Evolutionary conservation across 192 early-diverging fungal species (phyloP), one percentile per base, ranked within the genome.

Genomic region (Helicostylum pulchrum): DNA sequence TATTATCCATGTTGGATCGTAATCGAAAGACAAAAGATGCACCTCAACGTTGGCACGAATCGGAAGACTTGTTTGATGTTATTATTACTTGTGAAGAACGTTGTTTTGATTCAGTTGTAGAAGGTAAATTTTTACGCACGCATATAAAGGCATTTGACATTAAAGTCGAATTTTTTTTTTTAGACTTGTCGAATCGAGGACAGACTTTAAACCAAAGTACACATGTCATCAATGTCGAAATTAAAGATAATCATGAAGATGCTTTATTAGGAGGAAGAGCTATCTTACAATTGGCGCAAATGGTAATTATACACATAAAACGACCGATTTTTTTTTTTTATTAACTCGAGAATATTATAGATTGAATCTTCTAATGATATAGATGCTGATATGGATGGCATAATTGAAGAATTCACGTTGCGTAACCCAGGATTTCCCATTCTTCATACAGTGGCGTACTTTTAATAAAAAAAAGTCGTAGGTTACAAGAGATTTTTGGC

Each of bases 1-100:
- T 99, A 2, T 70, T 99, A 23, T 53, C 62, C 7, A 99, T 99
- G 96, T 77, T 97, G 46, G 93, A 96, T 65, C 82, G 96, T n/a
- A 99, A 99, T 69, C 78, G 88, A n/a, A 87, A 79, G 45, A 94
- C 96, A 45, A 99, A 99, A 71, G 53, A 59, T 19, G 92, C 96
- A 2, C 94, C 96, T 2, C 91, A 97, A 76, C 76, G 84, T 47
- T 99, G 90, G 71, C 94, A 96, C 52, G 87, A 92, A 52, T 84
- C 81, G 26, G 48, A 69, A 10, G 78, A 86, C 43, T 72, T 80
- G 10, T 97, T 88, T 78, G 95, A 97, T 77, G 84, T 99, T 0
- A 90, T 99, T 34, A 90, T 99, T 48, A 96, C 94, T 10, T 99
- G 96, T 61, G 96, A 99, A 75, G 96, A 97, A 69, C 76, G 94